Base-by-base conservation (phyloP, 1,284 basidiomycete species). In the Cryptococcus deneoformans region DNA sequence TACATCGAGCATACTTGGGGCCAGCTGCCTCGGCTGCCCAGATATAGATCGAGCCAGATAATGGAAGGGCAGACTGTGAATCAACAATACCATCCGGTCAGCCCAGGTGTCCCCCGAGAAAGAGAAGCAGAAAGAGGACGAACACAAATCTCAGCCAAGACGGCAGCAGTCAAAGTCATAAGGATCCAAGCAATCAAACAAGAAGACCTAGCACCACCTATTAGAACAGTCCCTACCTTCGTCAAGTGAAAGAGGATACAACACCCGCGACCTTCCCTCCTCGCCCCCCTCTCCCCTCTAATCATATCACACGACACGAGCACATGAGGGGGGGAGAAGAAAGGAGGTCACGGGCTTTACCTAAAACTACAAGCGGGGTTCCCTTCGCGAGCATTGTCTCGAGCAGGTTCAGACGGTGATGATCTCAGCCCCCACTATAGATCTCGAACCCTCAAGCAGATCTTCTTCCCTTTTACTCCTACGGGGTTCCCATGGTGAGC, bases 11-110 rank as follows among this genome's bases (percentile, higher is more conserved):
- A 42, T 50, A 35, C 24, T 46, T 53, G 43, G 35, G 40, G 2
- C 90, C 90, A 5, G 88, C 90, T 64, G 89, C 89, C 69, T 90
- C 90, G 35, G 89, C 90, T 0, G 89, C 87, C 90, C 90, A 92
- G 57, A 91, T 86, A 75, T 92, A 92, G 73, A 92, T 92, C 7
- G 89, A 91, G 0, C 90, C 90, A 55, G 88, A 90, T 46, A 92
- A 77, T 3, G 90, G 90, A 16, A 92, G 79, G 2, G 89, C 89
- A 42, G 89, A 91, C 52, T 53, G 36, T 36, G 4, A 11, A 40
- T 2, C 12, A 24, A 34, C n/a, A 10, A 38, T 14, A 20, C 35
- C 43, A 10, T 2, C 24, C 14, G 40, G 10, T 35, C 48, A 50
- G 35, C 29, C 5, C 29, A 29, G 29, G 29, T 29, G 29, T 29